phyloP scores from a whole-genome alignment of 257 asterid genomes.

The Leptodermis oblonga region DNA sequence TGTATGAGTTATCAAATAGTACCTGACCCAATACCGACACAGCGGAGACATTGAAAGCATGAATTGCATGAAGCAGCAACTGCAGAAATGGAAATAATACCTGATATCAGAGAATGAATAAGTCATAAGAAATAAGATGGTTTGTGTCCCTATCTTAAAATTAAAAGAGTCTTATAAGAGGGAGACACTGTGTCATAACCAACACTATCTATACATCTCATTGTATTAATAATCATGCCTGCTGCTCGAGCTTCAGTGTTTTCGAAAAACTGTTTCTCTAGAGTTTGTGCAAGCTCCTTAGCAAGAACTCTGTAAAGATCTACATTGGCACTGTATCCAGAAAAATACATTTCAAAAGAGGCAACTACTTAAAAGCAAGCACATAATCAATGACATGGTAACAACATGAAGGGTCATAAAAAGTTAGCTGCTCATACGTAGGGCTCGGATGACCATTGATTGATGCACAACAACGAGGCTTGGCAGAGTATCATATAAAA shows the following conservation, averaged over 20 bases:
- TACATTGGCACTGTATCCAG: constrained; percentile 67
- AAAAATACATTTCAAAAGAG: neutral
- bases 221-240: constrained; percentile 92
- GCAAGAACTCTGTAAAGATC: constrained; percentile 88
- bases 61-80: constrained; percentile 94
- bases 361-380: neutral
- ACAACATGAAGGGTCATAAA: constrained; percentile 1
- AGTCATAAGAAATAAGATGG: neutral
- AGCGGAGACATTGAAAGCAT: constrained; percentile 70
- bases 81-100: constrained; percentile 28
- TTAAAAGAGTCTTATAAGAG: constrained; percentile 2
- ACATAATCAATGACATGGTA: neutral
- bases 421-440: constrained; percentile 36
- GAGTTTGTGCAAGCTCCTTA: constrained; percentile 79
- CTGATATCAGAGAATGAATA: constrained; percentile 7
- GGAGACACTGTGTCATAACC: constrained; percentile 76
- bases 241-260: constrained; percentile 89
- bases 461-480: no score
- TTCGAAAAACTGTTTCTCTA: constrained; percentile 79
- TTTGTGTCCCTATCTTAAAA: neutral
- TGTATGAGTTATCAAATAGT: constrained; percentile 17
- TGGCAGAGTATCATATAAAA: no score
- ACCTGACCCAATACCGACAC: constrained; percentile 98
- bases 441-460: constrained; percentile 88
- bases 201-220: constrained; percentile 97